Base-by-base conservation (phyloP, 1,139 yeast species). In the Lodderomyces oxycetoniae region DNA sequence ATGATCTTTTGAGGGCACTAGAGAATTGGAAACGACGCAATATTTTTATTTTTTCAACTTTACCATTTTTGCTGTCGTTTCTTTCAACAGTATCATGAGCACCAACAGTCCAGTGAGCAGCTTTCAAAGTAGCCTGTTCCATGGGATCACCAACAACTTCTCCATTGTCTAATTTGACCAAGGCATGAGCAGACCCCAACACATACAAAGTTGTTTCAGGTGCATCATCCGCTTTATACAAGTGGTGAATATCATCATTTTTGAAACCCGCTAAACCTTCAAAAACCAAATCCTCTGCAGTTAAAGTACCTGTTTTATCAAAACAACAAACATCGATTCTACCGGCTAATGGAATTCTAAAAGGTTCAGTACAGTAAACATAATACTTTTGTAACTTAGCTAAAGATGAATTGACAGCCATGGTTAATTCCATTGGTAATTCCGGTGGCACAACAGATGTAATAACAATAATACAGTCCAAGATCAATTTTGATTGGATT, bases 401-500 rank as follows among this genome's bases (percentile, higher is more conserved):
- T 53, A 91, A 71, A 7, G 97, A 89, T 29, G 87, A 73, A 61
- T 91, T 91, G 28, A 91, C 98, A 40, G 98, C 98, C 89, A 91
- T 83, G 20, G 98, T 91, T 50, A 91, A 76, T 67, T 91, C 98
- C 98, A 91, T 93, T 35, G 99, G 99, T 48, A 91, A 74, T 64
- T 91, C 99, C 34, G 99, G 98, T 28, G 99, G 99, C 29, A 91
- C 99, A 47, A 91, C 99, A 32, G 97, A 89, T 14, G 99, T 91
- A 48, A 91, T 76, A 50, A 91, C 93, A 55, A 91, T 77, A 46
- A 91, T 84, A 79, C 98, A 93, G 62, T 91, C 97, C 55, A 91
- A 74, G 47, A 91, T 81, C 55, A 91, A 76, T 63, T 91, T 91
- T 37, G 95, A 85, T 60, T 91, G 95, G 50, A 86, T 77, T 65